phyloP scores from a whole-genome alignment of 73 alveolate genomes.

The Blepharisma japonicum region DNA sequence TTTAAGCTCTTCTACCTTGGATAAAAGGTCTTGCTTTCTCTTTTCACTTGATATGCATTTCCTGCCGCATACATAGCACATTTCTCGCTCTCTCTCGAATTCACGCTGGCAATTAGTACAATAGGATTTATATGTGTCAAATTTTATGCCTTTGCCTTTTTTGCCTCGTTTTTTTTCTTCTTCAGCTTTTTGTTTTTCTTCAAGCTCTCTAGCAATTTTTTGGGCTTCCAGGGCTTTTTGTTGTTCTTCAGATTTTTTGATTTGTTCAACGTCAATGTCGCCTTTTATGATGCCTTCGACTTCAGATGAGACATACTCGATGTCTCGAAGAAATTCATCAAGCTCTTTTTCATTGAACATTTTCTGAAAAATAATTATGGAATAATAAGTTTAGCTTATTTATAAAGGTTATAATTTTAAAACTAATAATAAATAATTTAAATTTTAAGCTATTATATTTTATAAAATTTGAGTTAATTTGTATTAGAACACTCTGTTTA shows the following conservation, averaged over 20 bases:
- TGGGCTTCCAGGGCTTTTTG: constrained; percentile 58
- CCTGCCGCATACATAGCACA: constrained; percentile 80
- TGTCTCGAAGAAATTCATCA: constrained; percentile 50
- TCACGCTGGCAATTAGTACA: constrained; percentile 91
- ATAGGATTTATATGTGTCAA: constrained; percentile 71
- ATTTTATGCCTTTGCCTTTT: constrained; percentile 93
- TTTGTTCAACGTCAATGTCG: constrained; percentile 73
- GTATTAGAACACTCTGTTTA: too few species aligned
- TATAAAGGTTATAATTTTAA: too few species aligned
- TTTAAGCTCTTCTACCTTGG: constrained; percentile 82
- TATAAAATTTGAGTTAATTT: too few species aligned
- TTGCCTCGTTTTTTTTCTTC: constrained; percentile 77
- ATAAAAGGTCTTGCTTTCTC: constrained; percentile 65
- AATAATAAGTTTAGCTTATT: too few species aligned
- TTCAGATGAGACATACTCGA: constrained; percentile 55
- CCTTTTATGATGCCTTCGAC: constrained; percentile 78
- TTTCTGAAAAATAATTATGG: too few species aligned
- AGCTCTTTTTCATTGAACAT: neutral
- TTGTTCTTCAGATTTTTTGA: constrained; percentile 63
- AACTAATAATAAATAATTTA: too few species aligned
- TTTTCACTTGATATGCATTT: constrained; percentile 44
- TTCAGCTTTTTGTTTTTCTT: constrained; percentile 59
- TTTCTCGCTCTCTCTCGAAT: constrained; percentile 70
- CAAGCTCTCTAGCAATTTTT: constrained; percentile 55
- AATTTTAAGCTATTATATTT: too few species aligned